Percentiles rank a stretch among this genome's conserved stretches.
These are phyloP conservation scores for Cairneyella variabilis DNA, from an alignment of 495 filamentous ascomycete species.

Conservation along the genomic window DNA sequence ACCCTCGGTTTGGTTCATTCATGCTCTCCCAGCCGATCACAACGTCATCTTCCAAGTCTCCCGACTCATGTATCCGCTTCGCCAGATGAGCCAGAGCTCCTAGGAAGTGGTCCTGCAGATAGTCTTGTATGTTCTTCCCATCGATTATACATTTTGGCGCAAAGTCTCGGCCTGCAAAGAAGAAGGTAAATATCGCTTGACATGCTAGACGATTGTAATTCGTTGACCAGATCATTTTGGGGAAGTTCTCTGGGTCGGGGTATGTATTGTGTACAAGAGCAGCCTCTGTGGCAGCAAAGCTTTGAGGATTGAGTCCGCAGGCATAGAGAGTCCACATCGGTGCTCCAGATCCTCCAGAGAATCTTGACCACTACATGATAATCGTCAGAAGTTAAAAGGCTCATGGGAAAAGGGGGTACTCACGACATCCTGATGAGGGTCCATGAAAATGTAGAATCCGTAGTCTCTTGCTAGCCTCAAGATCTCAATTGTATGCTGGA, in stretches of 20 bases:
- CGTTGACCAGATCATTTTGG: constrained; percentile 99
- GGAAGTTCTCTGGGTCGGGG: constrained; percentile 80
- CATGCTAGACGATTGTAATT: constrained; percentile 89
- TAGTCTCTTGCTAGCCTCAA: constrained; percentile 81
- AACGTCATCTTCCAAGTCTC: constrained; percentile 79
- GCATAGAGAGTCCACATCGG: constrained; percentile 98
- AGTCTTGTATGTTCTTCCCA: constrained; percentile 94
- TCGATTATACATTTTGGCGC: constrained; percentile 94
- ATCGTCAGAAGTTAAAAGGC: constrained; percentile 22
- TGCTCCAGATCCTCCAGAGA: constrained; percentile 90
- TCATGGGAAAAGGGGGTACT: background rate
- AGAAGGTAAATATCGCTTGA: constrained; percentile 89
- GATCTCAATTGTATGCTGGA: constrained; percentile 81
- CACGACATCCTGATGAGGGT: constrained; percentile 47
- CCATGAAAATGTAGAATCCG: constrained; percentile 95
- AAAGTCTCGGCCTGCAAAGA: constrained; percentile 90
- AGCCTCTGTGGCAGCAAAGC: constrained; percentile 83
- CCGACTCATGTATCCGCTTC: constrained; percentile 81
- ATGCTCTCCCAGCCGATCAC: constrained; percentile 94
- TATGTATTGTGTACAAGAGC: constrained; percentile 94
- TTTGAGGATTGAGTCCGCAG: constrained; percentile 79
- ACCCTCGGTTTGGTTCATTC: constrained; percentile 90
- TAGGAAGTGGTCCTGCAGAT: constrained; percentile 84
- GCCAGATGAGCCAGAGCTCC: constrained; percentile 76
- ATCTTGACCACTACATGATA: constrained; percentile 68